Conservation (phyloP, 108 stramenopile genomes). For the Aureococcus anophagefferens region DNA sequence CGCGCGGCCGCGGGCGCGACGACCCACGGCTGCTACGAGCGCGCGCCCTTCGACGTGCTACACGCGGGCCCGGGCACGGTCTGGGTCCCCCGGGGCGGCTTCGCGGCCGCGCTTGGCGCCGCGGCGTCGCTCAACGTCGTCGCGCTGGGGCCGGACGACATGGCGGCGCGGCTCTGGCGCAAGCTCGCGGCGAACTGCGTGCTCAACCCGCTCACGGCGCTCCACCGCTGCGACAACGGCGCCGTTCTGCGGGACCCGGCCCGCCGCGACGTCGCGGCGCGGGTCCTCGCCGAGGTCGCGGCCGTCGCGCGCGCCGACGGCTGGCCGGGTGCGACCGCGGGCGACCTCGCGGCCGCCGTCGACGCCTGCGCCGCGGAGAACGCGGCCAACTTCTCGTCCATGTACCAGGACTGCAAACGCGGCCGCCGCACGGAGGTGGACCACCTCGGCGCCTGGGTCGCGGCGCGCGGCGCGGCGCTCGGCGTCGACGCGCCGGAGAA, state of each 20-base stretch:
- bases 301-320: neutral
- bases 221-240: neutral
- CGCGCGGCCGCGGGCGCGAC: neutral
- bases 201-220: neutral
- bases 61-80: neutral
- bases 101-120: neutral
- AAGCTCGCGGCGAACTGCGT: neutral
- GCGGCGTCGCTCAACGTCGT: neutral
- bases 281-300: neutral
- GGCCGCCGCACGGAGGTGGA: neutral
- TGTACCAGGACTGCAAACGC: neutral
- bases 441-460: too few species aligned
- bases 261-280: neutral
- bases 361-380: neutral
- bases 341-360: neutral
- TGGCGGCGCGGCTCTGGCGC: neutral
- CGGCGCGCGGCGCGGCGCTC: too few species aligned
- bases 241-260: neutral
- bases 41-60: neutral
- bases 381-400: neutral
- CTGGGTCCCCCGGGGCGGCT: neutral
- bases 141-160: neutral
- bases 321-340: neutral
- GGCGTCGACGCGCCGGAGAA: too few species aligned
- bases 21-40: neutral